Percentiles rank a stretch among this genome's conserved stretches.
phyloP scores from a whole-genome alignment of 2,329 filamentous ascomycete genomes.

The Byssothecium circinans region DNA sequence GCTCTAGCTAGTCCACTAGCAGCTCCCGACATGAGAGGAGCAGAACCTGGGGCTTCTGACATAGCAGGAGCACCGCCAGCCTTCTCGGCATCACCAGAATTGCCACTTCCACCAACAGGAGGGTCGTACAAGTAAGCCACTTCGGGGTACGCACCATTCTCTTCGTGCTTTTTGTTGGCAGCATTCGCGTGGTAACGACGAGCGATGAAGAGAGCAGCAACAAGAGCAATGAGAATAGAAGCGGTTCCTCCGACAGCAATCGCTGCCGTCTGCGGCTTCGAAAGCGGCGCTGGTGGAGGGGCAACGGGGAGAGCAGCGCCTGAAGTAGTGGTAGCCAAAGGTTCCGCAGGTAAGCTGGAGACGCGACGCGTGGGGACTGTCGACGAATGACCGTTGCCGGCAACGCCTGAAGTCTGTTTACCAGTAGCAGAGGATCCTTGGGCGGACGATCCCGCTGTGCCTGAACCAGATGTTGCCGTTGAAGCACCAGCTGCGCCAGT shows the following conservation, averaged over 20 bases:
- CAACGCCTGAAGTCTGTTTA: background rate
- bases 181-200: slow-evolving; percentile 32
- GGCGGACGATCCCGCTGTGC: background rate
- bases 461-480: background rate
- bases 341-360: slow-evolving; percentile 2
- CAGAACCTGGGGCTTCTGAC: slow-evolving; percentile 17
- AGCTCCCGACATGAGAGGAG: slow-evolving; percentile 25
- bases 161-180: slow-evolving; percentile 24
- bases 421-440: background rate
- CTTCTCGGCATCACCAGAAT: slow-evolving; percentile 11
- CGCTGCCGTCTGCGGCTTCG: slow-evolving; percentile 37
- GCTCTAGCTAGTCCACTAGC: slow-evolving; percentile 11
- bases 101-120: slow-evolving; percentile 13
- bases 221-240: slow-evolving; percentile 35
- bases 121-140: slow-evolving; percentile 41
- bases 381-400: background rate
- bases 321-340: slow-evolving; percentile 14
- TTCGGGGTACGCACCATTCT: slow-evolving; percentile 33
- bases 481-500: background rate
- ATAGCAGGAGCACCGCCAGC: background rate
- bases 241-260: slow-evolving; percentile 39
- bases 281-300: slow-evolving; percentile 21
- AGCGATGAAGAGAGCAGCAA: slow-evolving; percentile 36
- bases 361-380: slow-evolving; percentile 6
- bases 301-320: slow-evolving; percentile 13